A percentile compares a stretch with the other conserved stretches of the same genome.
These are phyloP conservation scores for Colletotrichum somersetense DNA, from an alignment of 2,329 filamentous ascomycete genomes.

Conservation along the genomic window DNA sequence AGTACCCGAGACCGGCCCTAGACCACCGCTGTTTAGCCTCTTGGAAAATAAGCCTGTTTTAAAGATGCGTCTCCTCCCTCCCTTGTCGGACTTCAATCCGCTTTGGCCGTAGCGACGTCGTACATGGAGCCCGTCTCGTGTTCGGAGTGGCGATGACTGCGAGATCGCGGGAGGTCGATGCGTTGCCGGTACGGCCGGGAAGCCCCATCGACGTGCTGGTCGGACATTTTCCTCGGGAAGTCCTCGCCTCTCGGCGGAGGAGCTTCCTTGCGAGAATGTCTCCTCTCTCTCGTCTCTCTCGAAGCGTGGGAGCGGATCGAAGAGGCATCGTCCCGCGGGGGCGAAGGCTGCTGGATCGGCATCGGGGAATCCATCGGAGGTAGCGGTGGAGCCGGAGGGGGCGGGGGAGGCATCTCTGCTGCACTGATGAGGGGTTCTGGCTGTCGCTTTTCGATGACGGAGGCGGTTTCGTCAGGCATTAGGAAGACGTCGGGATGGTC, in stretches of 20 bases:
- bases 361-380: conserved; percentile 26
- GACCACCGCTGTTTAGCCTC: conserved; percentile 1
- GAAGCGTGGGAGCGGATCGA: conserved; percentile 38
- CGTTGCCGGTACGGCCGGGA: conserved; percentile 34
- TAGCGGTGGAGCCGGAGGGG: conserved; percentile 34
- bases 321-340: conserved; percentile 28
- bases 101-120: conserved; percentile 36
- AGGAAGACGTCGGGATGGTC: conserved; percentile 23
- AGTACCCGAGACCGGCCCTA: not conserved
- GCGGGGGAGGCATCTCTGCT: conserved; percentile 31
- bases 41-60: conserved; percentile 7
- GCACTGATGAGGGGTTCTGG: conserved; percentile 27
- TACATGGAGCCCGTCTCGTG: conserved; percentile 36
- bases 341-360: conserved; percentile 23
- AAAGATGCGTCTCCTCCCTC: conserved; percentile 17
- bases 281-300: conserved; percentile 34
- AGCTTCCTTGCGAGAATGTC: conserved; percentile 30
- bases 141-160: conserved; percentile 29
- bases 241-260: conserved; percentile 29
- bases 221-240: conserved; percentile 24
- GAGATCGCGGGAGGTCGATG: conserved; percentile 38
- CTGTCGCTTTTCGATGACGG: conserved; percentile 18
- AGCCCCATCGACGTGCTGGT: conserved; percentile 37
- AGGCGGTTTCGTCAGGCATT: conserved; percentile 18
- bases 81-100: conserved; percentile 20